Conservation (phyloP, 345 rosid genomes). For the Pistacia integerrima region DNA sequence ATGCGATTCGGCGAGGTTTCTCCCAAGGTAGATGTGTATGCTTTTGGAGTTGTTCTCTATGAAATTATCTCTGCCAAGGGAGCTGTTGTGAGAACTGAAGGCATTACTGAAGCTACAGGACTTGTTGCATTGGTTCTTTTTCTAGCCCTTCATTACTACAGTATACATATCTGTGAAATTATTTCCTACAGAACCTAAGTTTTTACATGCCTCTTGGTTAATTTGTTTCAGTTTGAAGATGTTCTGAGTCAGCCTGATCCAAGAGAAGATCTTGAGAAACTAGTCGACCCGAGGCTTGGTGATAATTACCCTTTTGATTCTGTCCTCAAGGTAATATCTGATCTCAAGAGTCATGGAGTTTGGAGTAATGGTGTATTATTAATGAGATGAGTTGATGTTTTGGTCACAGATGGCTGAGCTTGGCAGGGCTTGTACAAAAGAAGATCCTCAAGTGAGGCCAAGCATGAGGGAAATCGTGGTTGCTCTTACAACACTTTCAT, state of each 20-base stretch:
- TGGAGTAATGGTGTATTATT: not conserved
- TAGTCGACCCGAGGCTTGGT: slow-evolving; percentile 75
- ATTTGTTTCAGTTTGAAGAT: slow-evolving; percentile 64
- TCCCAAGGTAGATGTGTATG: slow-evolving; percentile 86
- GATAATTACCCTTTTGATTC: slow-evolving; percentile 72
- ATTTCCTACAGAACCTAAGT: not conserved
- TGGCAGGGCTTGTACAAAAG: slow-evolving; percentile 82
- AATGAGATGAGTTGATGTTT: slow-evolving; percentile 8
- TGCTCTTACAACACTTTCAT: slow-evolving; percentile 80
- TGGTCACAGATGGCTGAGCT: slow-evolving; percentile 76
- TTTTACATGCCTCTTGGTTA: not conserved
- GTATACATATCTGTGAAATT: not conserved
- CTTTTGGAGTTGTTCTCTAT: slow-evolving; percentile 93
- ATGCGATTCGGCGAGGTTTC: slow-evolving; percentile 80
- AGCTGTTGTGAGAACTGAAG: slow-evolving; percentile 57
- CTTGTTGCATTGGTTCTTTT: slow-evolving; percentile 72
- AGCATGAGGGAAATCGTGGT: slow-evolving; percentile 92
- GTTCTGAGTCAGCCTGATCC: slow-evolving; percentile 53
- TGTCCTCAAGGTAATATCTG: slow-evolving; percentile 49
- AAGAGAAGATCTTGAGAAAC: slow-evolving; percentile 53
- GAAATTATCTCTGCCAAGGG: slow-evolving; percentile 92
- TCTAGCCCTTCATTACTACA: not conserved
- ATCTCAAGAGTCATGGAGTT: too few species aligned
- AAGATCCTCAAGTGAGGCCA: slow-evolving; percentile 71
- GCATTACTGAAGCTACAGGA: slow-evolving; percentile 60